Conservation (phyloP, 352 stramenopile species). For the Elongisporangium undulatum region DNA sequence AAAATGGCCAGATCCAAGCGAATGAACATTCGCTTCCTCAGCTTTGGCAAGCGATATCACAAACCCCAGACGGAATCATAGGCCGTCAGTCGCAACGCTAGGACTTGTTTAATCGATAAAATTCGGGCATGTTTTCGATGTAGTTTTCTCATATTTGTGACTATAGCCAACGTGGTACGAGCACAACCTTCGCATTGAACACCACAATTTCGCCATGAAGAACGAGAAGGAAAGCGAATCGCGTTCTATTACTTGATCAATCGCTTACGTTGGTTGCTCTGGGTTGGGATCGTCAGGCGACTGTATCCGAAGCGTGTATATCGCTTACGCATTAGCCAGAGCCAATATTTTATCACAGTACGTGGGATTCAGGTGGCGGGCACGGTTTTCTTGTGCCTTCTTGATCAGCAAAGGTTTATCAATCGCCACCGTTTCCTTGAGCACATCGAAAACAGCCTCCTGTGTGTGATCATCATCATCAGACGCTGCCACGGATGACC, state of each 20-base stretch:
- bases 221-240: too few species aligned
- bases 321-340: conserved; percentile 25
- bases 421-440: conserved; percentile 60
- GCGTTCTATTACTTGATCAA: too few species aligned
- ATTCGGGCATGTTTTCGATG: background rate
- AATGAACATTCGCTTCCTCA: conserved; percentile 77
- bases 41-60: conserved; percentile 36
- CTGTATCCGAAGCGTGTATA: background rate
- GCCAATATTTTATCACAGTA: conserved; percentile 69
- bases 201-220: too few species aligned
- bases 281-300: too few species aligned
- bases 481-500: conserved; percentile 2
- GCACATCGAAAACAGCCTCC: conserved; percentile 63
- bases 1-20: conserved; percentile 17
- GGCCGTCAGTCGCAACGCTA: background rate
- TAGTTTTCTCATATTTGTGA: background rate
- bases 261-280: too few species aligned
- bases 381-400: conserved; percentile 73
- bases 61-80: background rate
- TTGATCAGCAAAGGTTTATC: conserved; percentile 54
- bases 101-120: background rate
- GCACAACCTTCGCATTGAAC: too few species aligned
- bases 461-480: conserved; percentile 13
- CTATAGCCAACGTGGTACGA: background rate
- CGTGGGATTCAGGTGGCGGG: conserved; percentile 58